Evolutionary conservation across 2,329 filamentous ascomycete genomes (phyloP), one percentile per base, ranked within the genome.

Genomic region (Spiromastix sp.): DNA sequence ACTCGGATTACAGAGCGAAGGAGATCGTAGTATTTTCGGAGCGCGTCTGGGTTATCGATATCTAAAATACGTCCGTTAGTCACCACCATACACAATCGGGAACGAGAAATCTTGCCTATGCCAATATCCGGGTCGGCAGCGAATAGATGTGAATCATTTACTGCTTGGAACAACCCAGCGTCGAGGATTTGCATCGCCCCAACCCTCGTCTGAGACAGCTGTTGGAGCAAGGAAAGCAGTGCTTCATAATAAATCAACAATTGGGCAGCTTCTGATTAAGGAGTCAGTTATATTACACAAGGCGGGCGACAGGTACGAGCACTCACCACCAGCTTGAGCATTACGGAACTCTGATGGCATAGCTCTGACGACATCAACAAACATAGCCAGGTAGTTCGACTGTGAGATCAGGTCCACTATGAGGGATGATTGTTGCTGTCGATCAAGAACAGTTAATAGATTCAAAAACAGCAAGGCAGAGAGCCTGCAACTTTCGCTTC

Each of bases 51-150:
- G 47, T 85, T 79, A 36, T 78, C 71, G 37, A 79, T 72, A 46
- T 84, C 76, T 67, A 42, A 11, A n/a, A 24, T 17, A 33, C 13
- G 21, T 4, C 9, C 24, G 33, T 43, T 28, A 43, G 26, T 20
- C 9, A 27, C 8, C 7, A 18, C 8, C 9, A 11, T 12, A 16
- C 11, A 15, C 24, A 11, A 32, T 24, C 28, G 45, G 44, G n/a
- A 33, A 40, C 30, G 20, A 36, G n/a, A 11, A 20, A 33, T 21
- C 27, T 41, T 53, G 72, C 72, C 72, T 39, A 87, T 77, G 41
- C 93, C 86, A 36, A 98, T 77, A 57, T 98, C 91, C 1, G 91
- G 91, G 55, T 98, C 91, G 9, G 83, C 82, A 6, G 78, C 70
- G 56, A 96, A 98, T 15, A 96, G 71, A n/a, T 78, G 76, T 1